A percentile compares a stretch with the other conserved stretches of the same genome.
Evolutionary conservation across 1,284 basidiomycete genomes (phyloP).

Genomic region (Ustilago loliicola): DNA sequence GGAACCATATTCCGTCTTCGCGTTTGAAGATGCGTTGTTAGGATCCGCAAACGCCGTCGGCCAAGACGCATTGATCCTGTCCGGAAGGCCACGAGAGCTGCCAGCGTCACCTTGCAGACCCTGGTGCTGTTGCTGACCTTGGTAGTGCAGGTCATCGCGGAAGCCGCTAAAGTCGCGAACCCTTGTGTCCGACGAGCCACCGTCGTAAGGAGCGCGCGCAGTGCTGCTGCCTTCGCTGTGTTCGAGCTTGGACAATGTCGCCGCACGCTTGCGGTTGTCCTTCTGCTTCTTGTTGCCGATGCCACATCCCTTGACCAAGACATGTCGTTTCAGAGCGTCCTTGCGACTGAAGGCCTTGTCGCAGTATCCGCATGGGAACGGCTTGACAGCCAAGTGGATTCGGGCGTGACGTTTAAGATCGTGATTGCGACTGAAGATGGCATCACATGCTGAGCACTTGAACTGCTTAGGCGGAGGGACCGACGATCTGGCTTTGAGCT

Average conservation of each 20-base stretch:
- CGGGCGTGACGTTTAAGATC: constrained; percentile 66
- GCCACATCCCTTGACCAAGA: constrained; percentile 60
- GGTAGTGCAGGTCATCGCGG: constrained; percentile 29
- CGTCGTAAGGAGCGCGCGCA: constrained; percentile 27
- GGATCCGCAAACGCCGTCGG: constrained; percentile 13
- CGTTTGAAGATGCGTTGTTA: constrained; percentile 2
- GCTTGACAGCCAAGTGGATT: constrained; percentile 67
- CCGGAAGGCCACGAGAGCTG: constrained; percentile 26
- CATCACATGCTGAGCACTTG: constrained; percentile 61
- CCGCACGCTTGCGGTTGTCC: constrained; percentile 37
- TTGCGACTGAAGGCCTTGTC: constrained; percentile 65
- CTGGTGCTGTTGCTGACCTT: constrained; percentile 34
- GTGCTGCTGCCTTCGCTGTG: constrained; percentile 23
- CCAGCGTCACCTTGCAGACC: constrained; percentile 20
- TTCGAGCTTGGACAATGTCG: constrained; percentile 46
- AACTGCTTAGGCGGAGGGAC: constrained; percentile 53
- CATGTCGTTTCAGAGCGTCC: constrained; percentile 63
- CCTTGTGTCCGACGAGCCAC: constrained; percentile 23
- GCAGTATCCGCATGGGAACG: constrained; percentile 59
- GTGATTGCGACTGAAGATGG: constrained; percentile 65
- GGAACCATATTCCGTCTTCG: constrained; percentile 16
- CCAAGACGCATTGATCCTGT: constrained; percentile 25
- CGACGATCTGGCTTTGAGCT: constrained; percentile 32
- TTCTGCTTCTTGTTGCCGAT: constrained; percentile 52
- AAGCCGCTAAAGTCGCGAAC: constrained; percentile 33